Evolutionary conservation across 2,329 filamentous ascomycete species (phyloP).

Genomic region (Neoascochyta sp.): DNA sequence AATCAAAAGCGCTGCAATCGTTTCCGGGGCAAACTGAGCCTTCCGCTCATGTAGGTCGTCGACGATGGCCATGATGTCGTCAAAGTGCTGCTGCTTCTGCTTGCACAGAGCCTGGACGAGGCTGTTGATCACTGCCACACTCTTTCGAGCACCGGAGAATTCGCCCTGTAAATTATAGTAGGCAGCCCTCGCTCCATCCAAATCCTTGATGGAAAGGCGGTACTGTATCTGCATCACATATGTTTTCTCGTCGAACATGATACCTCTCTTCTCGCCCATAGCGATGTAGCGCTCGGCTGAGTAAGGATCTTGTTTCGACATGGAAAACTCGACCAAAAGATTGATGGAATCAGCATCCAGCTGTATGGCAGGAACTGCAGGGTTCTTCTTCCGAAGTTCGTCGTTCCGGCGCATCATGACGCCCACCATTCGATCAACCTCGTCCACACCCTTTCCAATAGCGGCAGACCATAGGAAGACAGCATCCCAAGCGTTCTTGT

Average conservation of each 20-base stretch:
- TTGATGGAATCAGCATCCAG: constrained; percentile 75
- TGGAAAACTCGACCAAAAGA: constrained; percentile 67
- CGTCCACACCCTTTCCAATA: constrained; percentile 66
- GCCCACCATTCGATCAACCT: constrained; percentile 69
- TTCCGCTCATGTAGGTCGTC: constrained; percentile 68
- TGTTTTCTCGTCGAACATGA: constrained; percentile 66
- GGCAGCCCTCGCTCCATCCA: constrained; percentile 64
- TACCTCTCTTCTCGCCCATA: constrained; percentile 61
- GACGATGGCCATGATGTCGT: constrained; percentile 68
- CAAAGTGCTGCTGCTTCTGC: constrained; percentile 59
- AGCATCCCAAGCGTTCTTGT: constrained; percentile 64
- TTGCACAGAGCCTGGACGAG: constrained; percentile 68
- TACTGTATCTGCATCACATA: constrained; percentile 73
- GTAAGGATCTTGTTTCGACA: constrained; percentile 65
- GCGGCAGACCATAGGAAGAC: constrained; percentile 73
- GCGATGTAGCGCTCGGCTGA: constrained; percentile 70
- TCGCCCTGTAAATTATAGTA: constrained; percentile 61
- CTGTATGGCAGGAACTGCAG: constrained; percentile 27
- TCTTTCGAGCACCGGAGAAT: constrained; percentile 56
- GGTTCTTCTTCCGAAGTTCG: constrained; percentile 38
- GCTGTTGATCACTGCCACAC: constrained; percentile 63
- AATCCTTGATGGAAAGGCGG: constrained; percentile 67
- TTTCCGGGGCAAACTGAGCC: constrained; percentile 67
- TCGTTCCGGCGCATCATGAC: constrained; percentile 56
- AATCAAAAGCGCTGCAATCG: constrained; percentile 68